Evolutionary conservation across 2,329 filamentous ascomycete genomes (phyloP), one percentile per base, ranked within the genome.

Genomic region (Pseudogymnoascus sp.): DNA sequence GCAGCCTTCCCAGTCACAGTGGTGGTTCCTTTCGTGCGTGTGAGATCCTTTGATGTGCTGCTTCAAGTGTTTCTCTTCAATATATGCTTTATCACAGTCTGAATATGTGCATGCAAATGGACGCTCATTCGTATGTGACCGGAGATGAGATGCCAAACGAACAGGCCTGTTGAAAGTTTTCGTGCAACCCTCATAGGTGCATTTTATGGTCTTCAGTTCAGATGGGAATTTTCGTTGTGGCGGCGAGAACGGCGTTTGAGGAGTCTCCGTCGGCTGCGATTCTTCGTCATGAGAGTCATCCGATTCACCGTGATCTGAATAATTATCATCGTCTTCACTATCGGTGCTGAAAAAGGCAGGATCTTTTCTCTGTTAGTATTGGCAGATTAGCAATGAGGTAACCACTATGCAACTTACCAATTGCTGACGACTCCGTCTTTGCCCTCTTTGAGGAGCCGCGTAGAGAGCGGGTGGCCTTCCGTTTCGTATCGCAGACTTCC

Each of bases 101-200:
- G 81, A 77, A 66, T 88, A 82, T 1, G 81, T 78, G 72, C 93
- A 97, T 40, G 81, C 80, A 74, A 89, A 96, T 0, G 91, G 86
- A 1, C 93, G 86, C 69, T 93, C 90, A 68, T 93, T 91, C 62
- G 86, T 93, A 74, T 97, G 93, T 1, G 89, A 92, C 67, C 91
- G 84, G 24, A 93, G 77, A 71, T 97, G 93, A 64, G 90, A 86
- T 65, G 88, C 81, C 3, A 97, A 81, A 29, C 91, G 86, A 35
- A 89, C 89, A 0, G 91, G 92, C 2, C 93, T 87, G 74, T 96
- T 96, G 79, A 95, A 97, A 6, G 87, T 86, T 76, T 96, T 96
- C 64, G 79, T 77, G 73, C 93, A 97, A 67, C 81, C 84, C 10
- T 87, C 82, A 73, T 85, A 87, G 0, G 88, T 86, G 76, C 93